These are phyloP conservation scores for Datisca glomerata DNA, from an alignment of 306 rosid species.

Conservation along the genomic window DNA sequence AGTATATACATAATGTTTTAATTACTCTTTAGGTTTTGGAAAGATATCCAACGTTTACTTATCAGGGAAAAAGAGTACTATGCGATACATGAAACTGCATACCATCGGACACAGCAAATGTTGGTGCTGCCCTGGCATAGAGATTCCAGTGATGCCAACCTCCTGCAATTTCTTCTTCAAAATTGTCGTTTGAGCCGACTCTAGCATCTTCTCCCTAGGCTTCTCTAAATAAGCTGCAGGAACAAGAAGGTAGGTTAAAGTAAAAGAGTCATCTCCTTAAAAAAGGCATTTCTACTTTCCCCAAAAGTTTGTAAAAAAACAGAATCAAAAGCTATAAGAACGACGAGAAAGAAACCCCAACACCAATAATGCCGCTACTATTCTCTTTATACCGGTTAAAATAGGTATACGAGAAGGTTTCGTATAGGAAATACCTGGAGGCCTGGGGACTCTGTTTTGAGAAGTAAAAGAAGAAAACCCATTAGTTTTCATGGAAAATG, in stretches of 20 bases:
- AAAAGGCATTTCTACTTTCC: too few relatives aligned
- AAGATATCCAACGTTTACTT: too few relatives aligned
- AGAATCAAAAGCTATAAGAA: too few relatives aligned
- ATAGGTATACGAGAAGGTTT: neutral
- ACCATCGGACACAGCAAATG: constrained; percentile 66
- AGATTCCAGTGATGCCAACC: constrained; percentile 34
- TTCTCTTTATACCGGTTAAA: too few relatives aligned
- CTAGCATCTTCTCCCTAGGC: constrained; percentile 12
- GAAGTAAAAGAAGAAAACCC: constrained; percentile 38
- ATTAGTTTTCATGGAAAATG: constrained; percentile 42
- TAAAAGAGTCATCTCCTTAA: constrained; percentile 2
- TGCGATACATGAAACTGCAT: constrained; percentile 3
- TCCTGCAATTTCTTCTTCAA: constrained; percentile 40
- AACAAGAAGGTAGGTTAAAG: neutral
- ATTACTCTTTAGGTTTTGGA: too few relatives aligned
- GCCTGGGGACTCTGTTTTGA: constrained; percentile 23
- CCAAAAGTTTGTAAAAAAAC: too few relatives aligned
- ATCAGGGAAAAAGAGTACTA: too few relatives aligned
- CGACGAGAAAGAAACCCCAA: too few relatives aligned
- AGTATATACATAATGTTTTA: too few relatives aligned
- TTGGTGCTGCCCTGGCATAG: constrained; percentile 44
- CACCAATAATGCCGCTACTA: too few relatives aligned
- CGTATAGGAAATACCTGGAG: neutral
- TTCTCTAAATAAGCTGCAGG: constrained; percentile 30
- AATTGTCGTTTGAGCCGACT: constrained; percentile 4